Evolutionary conservation across 2,329 filamentous ascomycete genomes (phyloP).

Genomic region (Penicillium griseofulvum): DNA sequence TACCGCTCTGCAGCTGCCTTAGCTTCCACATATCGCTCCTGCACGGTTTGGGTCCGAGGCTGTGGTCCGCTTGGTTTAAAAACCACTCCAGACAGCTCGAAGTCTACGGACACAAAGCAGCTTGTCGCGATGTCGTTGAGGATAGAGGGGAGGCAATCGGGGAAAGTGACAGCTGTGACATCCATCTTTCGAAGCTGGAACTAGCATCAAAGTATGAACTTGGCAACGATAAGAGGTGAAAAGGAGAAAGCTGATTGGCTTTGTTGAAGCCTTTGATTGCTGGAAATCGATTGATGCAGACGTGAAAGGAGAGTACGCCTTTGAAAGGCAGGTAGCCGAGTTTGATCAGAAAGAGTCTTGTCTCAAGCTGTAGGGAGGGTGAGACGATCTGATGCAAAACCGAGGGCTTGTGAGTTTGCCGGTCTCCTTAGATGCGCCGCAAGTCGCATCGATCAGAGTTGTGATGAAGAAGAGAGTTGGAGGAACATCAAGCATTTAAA

Average conservation of each 20-base stretch:
- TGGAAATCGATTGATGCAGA: neutral
- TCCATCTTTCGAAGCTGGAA: conserved; percentile 51
- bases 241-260: neutral
- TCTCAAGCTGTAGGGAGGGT: neutral
- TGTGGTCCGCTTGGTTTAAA: conserved; percentile 39
- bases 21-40: conserved; percentile 60
- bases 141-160: conserved; percentile 53
- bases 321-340: neutral
- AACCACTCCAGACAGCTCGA: conserved; percentile 65
- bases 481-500: neutral
- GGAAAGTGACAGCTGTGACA: conserved; percentile 52
- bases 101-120: conserved; percentile 62
- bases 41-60: conserved; percentile 51
- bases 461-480: neutral
- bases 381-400: neutral
- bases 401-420: neutral
- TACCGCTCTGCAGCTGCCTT: conserved; percentile 62
- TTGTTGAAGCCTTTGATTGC: neutral
- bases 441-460: neutral
- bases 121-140: conserved; percentile 58
- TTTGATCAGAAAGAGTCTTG: neutral
- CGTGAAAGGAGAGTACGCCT: neutral
- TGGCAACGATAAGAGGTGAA: neutral
- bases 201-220: neutral
- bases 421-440: neutral